phyloP scores from a whole-genome alignment of 2,329 filamentous ascomycete genomes.

The Pestalotiopsis sp. region DNA sequence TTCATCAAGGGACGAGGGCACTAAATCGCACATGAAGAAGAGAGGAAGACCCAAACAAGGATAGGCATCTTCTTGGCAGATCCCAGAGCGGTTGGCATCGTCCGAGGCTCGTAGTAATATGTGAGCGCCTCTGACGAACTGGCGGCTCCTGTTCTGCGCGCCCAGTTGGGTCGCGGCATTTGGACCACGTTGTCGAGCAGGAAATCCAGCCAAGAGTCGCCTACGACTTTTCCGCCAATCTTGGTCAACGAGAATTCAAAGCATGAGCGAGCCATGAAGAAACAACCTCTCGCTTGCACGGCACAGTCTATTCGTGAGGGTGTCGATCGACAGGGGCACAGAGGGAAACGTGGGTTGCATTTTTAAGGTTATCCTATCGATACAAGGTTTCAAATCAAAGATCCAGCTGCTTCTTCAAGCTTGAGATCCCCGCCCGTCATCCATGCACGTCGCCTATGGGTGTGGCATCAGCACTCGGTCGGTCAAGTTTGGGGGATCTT shows the following conservation, averaged over 20 bases:
- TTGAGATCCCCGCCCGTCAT: background rate
- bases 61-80: background rate
- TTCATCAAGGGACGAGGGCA: background rate
- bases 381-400: background rate
- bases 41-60: background rate
- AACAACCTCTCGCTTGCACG: background rate
- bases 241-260: background rate
- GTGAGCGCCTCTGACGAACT: background rate
- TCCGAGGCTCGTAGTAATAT: background rate
- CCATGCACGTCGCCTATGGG: no score
- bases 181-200: background rate
- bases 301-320: background rate
- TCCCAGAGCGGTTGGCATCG: background rate
- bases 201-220: background rate
- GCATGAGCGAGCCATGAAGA: background rate
- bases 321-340: background rate
- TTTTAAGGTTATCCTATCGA: background rate
- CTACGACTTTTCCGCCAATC: background rate
- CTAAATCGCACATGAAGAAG: background rate
- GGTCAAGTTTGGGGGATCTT: no score
- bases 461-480: no score
- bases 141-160: background rate
- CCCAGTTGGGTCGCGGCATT: background rate
- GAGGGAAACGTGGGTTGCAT: background rate
- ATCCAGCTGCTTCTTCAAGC: background rate